Percentiles rank a stretch among this genome's conserved stretches.
phyloP scores from a whole-genome alignment of 1,139 yeast genomes.

The Sugiyamaella japonica region DNA sequence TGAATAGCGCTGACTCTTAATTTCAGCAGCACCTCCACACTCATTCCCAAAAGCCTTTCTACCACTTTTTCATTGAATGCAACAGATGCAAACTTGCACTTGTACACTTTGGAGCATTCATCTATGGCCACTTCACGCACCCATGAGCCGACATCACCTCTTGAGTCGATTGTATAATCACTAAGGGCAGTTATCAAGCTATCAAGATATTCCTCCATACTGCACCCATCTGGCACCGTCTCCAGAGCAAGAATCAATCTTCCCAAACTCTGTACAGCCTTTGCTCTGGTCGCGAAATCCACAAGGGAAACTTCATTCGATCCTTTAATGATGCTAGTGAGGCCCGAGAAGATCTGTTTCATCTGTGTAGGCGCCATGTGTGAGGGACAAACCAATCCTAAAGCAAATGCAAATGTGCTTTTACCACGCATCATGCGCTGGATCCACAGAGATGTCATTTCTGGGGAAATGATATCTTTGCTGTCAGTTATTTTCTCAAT shows the following conservation, averaged over 20 bases:
- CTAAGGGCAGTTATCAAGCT: conserved; percentile 30
- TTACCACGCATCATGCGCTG: conserved; percentile 21
- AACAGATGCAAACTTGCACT: conserved; percentile 6
- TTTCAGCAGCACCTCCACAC: conserved; percentile 53
- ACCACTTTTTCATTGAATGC: conserved; percentile 29
- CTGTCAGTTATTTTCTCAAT: background rate
- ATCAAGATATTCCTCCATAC: conserved; percentile 3
- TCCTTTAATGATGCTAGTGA: conserved; percentile 4
- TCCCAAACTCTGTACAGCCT: conserved; percentile 22
- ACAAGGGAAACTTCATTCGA: conserved; percentile 1
- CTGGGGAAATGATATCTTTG: background rate
- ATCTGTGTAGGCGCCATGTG: background rate
- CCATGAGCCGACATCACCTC: conserved; percentile 63
- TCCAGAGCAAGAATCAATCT: background rate
- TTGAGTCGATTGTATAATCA: conserved; percentile 41
- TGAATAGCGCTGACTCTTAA: conserved; percentile 40
- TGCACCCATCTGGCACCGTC: background rate
- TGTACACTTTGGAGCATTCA: conserved; percentile 15
- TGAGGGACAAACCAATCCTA: conserved; percentile 13
- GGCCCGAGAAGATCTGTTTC: background rate
- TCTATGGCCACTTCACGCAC: conserved; percentile 55
- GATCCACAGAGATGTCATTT: conserved; percentile 18
- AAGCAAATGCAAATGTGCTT: conserved; percentile 21
- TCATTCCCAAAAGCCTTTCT: conserved; percentile 51
- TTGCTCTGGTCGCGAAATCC: conserved; percentile 19